Evolutionary conservation across 2,329 filamentous ascomycete species (phyloP), one percentile per base, ranked within the genome.

Genomic region (Aureobasidium namibiae): DNA sequence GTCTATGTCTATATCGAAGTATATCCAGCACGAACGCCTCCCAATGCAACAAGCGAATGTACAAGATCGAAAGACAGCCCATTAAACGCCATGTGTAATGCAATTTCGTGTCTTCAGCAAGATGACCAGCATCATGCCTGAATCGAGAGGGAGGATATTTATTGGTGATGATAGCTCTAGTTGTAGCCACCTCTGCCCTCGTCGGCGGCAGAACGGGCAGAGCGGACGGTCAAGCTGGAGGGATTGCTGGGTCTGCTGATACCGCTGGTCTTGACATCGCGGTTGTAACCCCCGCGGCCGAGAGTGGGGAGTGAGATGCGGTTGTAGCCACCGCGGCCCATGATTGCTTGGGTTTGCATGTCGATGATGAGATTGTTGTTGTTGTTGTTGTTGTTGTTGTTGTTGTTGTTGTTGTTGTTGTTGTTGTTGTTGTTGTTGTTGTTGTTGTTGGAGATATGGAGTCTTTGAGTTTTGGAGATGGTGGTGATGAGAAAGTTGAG

Each of bases 251-350:
- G 39, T 41, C 49, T 44, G 42, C 38, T 50, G 45, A 56, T 42
- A 2, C 59, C 59, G 44, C 59, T 56, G 34, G 41, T 33, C 21
- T 52, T 56, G 24, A 60, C 53, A 4, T 60, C 57, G 41, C 56
- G 41, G 44, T 63, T 65, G 63, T 65, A 65, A 6, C 63, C 63
- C 31, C 62, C 63, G 23, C 64, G 60, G 33, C 60, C 63, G 24
- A 59, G 60, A 45, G 39, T 3, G 45, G 42, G 53, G 50, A 29
- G 6, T 11, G 26, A 42, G 36, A 65, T 64, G 66, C 67, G 74
- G 71, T 76, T 76, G 71, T 76, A 77, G 53, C 74, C 74, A 63
- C 72, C 73, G 56, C 73, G 73, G 63, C 69, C 71, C 70, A 70
- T 73, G 64, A 52, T 61, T 50, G 49, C 61, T 50, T 41, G 44